phyloP scores from a whole-genome alignment of 805 yeast genomes.

The Zygosaccharomyces rouxii region DNA sequence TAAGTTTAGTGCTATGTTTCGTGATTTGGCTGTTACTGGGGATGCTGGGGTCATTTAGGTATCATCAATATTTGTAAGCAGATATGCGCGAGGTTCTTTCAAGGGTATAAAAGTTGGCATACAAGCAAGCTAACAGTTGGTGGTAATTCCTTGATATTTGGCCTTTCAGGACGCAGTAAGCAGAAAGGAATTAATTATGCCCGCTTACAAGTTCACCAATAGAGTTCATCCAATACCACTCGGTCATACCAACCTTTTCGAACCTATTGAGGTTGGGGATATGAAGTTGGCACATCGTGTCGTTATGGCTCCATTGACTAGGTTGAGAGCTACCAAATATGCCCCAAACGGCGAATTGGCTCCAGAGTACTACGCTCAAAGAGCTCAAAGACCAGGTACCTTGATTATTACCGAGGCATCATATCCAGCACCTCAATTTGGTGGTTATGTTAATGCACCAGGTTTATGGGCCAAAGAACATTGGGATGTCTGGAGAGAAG shows the following conservation, averaged over 20 bases:
- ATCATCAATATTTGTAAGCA: too few relatives aligned
- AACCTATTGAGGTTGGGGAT: constrained; percentile 42
- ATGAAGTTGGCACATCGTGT: constrained; percentile 35
- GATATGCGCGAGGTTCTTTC: too few relatives aligned
- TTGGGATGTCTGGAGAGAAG: constrained; percentile 44
- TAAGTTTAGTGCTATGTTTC: too few relatives aligned
- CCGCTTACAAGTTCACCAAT: constrained; percentile 15
- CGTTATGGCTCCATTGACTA: constrained; percentile 42
- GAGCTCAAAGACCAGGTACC: constrained; percentile 55
- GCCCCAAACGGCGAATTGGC: constrained; percentile 42
- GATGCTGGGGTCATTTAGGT: too few relatives aligned
- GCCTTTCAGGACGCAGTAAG: background rate
- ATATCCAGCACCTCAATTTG: constrained; percentile 38
- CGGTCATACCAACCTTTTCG: constrained; percentile 36
- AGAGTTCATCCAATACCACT: constrained; percentile 26
- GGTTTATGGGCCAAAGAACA: constrained; percentile 48
- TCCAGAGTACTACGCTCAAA: constrained; percentile 48
- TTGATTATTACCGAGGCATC: constrained; percentile 57
- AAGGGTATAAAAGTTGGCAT: too few relatives aligned
- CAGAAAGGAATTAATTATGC: constrained; percentile 42
- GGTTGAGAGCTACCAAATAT: constrained; percentile 39
- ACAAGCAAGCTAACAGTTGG: too few relatives aligned
- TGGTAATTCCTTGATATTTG: too few relatives aligned
- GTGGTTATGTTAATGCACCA: constrained; percentile 43
- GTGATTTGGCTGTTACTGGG: too few relatives aligned